Evolutionary conservation across 2,329 filamentous ascomycete genomes (phyloP), one percentile per base, ranked within the genome.

Genomic region (Colletotrichum tofieldiae): DNA sequence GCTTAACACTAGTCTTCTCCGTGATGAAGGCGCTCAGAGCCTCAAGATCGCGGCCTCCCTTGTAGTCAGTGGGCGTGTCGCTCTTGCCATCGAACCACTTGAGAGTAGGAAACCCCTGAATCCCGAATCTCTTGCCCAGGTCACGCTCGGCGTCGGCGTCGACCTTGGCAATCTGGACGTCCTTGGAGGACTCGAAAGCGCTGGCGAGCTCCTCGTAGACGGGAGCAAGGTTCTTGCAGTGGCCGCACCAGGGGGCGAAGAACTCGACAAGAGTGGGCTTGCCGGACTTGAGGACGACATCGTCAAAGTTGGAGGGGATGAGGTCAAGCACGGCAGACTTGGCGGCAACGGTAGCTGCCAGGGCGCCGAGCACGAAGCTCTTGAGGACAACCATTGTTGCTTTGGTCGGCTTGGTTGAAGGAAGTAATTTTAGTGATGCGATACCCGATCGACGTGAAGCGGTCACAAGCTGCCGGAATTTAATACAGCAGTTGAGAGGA

Each of bases 81-180:
- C 93, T 96, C 89, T 97, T 97, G 77, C 96, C 96, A 83, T 98
- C 95, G 79, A 99, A 99, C 89, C 91, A 99, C 85, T 99, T 99
- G 79, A 99, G 86, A 0, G 96, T 99, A 26, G 96, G 96, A 87
- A 98, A 99, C 26, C 97, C 97, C 84, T 96, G 93, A 60, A 99
- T 90, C 54, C 93, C 94, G 79, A 95, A 98, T 75, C 91, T 89
- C 88, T 94, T 93, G 77, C 95, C 96, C 74, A 99, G 87, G 23
- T 90, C 86, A 82, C 93, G 93, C 87, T 99, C 92, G 70, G 92
- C 91, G 82, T 99, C 96, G 71, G 96, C 96, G 81, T 99, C 95
- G 77, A 99, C 95, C 86, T 98, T 99, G 77, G 93, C 96, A 80
- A 99, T 95, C 80, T 92, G 92, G 67, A 99, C 90, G 79, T 89